Base-by-base conservation (phyloP, 495 filamentous ascomycete species). In the Penicillium alfredii region DNA sequence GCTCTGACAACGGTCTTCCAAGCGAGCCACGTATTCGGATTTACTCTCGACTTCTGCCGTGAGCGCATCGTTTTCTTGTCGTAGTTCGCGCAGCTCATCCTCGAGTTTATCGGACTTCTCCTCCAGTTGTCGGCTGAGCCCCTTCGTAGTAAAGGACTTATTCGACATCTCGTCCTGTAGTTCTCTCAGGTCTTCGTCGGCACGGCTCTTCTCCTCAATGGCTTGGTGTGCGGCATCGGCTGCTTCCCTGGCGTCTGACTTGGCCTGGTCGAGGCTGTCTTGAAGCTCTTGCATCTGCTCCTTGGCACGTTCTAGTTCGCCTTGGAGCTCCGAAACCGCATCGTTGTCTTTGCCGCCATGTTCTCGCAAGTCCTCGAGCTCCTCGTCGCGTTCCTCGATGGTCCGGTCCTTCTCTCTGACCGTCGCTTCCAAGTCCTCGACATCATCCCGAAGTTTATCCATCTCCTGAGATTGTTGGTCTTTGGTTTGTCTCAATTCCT, bases 91-190 rank as follows among this genome's bases (percentile, higher is more conserved):
- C 9, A 86, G 55, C 42, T 89, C 79, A 33, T 70, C 61, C 42
- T 86, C 76, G 13, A 90, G 64, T 32, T 74, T 76, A 38, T 71
- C 62, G 3, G 73, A 68, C 52, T 78, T 81, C 38, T 85, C 80
- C 49, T 89, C 84, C 11, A 85, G 73, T 58, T 87, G 84, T 23
- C 82, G 73, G 30, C 76, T 81, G 9, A 86, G 67, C n/a, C 80
- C 82, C 53, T 81, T 88, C 17, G 81, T 81, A 14, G 74, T 80
- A 35, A 88, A 72, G 0, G 82, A 87, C 52, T 86, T 88, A 54
- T 88, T 80, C 6, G 80, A 70, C 69, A 88, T 77, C 45, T 90
- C 84, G 29, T 85, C 80, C 32, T 81, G 81, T 12, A 92, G 58
- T 54, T 88, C 66, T 27, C 65, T 60, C 14, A 74, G 55, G 31